Base-by-base conservation (phyloP, 2,329 filamentous ascomycete genomes). In the Alternaria burnsii region DNA sequence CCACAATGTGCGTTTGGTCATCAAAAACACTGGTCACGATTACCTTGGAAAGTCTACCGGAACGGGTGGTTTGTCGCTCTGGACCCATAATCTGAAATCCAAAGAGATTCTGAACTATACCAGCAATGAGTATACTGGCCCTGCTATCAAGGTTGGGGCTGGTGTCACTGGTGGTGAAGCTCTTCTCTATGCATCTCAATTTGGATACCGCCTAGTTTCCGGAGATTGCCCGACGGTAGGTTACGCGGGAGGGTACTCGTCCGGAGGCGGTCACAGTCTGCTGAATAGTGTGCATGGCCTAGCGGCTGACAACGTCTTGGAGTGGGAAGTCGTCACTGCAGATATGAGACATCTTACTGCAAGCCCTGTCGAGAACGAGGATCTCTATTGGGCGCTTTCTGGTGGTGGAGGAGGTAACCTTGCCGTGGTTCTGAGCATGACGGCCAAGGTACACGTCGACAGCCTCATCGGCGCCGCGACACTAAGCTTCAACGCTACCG, bases 211-310 rank as follows among this genome's bases (percentile, higher is more conserved):
- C 9, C 3, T 61, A n/a, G 60, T 68, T 2, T 26, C 14, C 8
- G 65, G 58, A 16, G 52, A 50, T n/a, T 62, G 54, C 71, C 42
- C 62, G 44, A 82, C 79, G 2, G 82, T 87, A 12, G 84, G 84
- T 14, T 73, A 82, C 71, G 80, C 59, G 3, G 66, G 66, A 18
- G 62, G 76, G 10, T 79, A 66, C 63, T 62, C 70, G 9, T 66
- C 67, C 8, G 84, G 82, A 2, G 85, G 83, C 24, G 85, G 85
- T 0, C 83, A 86, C 71, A 81, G 80, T n/a, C 81, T 82, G 9
- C 67, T 87, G 32, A 79, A n/a, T 2, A 38, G 48, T 2, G n/a
- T 6, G 6, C 54, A 52, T 63, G 62, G 63, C 12, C n/a, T 66
- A 5, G 53, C 30, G 2, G 67, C 68, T 8, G 70, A 73, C 42